Base-by-base conservation (phyloP, 1,284 basidiomycete genomes). In the Bondarzewia mesenterica region DNA sequence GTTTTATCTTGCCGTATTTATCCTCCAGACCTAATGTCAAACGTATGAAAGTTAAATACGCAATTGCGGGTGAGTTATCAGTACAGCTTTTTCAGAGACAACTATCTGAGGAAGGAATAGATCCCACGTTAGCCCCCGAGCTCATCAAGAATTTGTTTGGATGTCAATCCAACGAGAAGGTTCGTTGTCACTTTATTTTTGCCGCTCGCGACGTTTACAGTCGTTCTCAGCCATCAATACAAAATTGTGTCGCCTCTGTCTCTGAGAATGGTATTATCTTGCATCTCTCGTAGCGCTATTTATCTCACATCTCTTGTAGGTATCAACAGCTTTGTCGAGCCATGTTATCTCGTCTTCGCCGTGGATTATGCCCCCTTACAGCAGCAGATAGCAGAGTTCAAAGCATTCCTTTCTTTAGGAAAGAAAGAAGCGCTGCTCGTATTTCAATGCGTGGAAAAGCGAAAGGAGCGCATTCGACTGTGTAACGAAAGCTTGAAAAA, bases 121-220 rank as follows among this genome's bases (percentile, higher is more conserved):
- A 71, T 57, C 75, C 78, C 15, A 74, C 70, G 0, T 61, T 82
- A 27, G 69, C 72, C 1, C 66, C 73, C 4, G 66, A 71, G 20
- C 63, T 84, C 16, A 52, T 83, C 5, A 63, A 70, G 56, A 70
- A 67, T 15, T 57, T 86, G 1, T 78, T 87, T 50, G 67, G 59
- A 4, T 85, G 82, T 54, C 83, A 86, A 57, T 73, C 80, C 44
- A 81, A 85, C 52, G 82, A 85, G 63, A 85, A 85, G 69, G 80
- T 79, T 46, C 5, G 53, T 48, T 23, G 26, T 49, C 14, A 14
- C 14, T 14, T 22, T 3, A 6, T 25, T 39, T 32, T 18, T 12
- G 15, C 44, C 39, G 16, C 20, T 27, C 1, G 7, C 5, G 29
- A 7, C 25, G 10, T 47, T 50, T 32, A 56, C 42, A 43, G 29